These are phyloP conservation scores for Cryptosporidium muris DNA, from an alignment of 169 alveolate genomes.

Conservation along the genomic window DNA sequence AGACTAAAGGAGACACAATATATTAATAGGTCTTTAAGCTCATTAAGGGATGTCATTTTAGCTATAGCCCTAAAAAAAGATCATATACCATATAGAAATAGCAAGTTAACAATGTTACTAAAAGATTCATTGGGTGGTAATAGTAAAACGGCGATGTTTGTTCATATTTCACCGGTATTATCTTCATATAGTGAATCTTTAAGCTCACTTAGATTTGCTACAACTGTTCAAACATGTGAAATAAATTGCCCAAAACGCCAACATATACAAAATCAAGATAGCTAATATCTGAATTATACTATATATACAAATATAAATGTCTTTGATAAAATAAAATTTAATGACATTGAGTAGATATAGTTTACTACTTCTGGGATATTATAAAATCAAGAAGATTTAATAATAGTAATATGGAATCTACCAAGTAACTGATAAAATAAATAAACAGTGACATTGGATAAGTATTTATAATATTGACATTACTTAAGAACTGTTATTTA, in stretches of 20 bases:
- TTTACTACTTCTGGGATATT: background rate
- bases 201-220: slow-evolving; percentile 79
- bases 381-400: too few species aligned
- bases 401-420: too few species aligned
- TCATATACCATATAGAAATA: slow-evolving; percentile 87
- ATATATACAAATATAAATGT: too few species aligned
- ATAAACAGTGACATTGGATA: too few species aligned
- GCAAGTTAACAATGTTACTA: slow-evolving; percentile 84
- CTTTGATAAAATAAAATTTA: too few species aligned
- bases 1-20: slow-evolving; percentile 84
- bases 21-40: slow-evolving; percentile 85
- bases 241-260: slow-evolving; percentile 1
- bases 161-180: slow-evolving; percentile 78
- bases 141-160: slow-evolving; percentile 88
- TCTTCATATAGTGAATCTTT: slow-evolving; percentile 74
- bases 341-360: background rate
- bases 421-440: too few species aligned
- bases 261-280: background rate
- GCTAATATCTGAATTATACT: too few species aligned
- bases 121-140: slow-evolving; percentile 84
- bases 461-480: too few species aligned
- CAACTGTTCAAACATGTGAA: slow-evolving; percentile 74
- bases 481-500: too few species aligned
- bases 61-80: slow-evolving; percentile 81
- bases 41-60: slow-evolving; percentile 85